Evolutionary conservation across 2,329 filamentous ascomycete species (phyloP), one percentile per base, ranked within the genome.

Genomic region (Diaporthe sp.): DNA sequence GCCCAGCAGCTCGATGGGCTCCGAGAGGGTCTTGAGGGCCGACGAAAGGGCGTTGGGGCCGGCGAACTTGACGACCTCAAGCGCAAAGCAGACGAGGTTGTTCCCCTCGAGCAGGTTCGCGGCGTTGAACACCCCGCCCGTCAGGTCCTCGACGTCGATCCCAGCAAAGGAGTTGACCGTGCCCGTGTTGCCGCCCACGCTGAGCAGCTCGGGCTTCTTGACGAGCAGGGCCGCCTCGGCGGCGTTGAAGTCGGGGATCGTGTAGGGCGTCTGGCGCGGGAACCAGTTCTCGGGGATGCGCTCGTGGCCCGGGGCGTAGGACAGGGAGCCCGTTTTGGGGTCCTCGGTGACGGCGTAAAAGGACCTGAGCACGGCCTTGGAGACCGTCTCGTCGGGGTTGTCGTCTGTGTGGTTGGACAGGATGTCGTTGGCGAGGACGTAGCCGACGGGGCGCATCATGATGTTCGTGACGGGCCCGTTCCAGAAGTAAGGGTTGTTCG

Each of bases 221-320:
- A 37, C 10, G 42, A 67, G 61, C 19, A 67, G 42, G 19, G 76
- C 46, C 55, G 42, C 57, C 70, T 61, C 57, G 57, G 53, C 70
- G 44, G 57, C 70, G 70, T 72, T 72, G 77, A 81, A 76, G 75
- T 80, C 81, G 9, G 77, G 76, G 37, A 83, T 80, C 17, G 79
- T 81, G 80, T 85, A 85, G 31, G 75, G 58, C 25, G 76, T 37
- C 68, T 76, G 76, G 69, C 81, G 80, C 22, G 79, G 77, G 77
- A 82, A 83, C 81, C 81, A 83, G 78, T 87, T 85, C 51, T 85
- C 80, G 3, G 86, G 86, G 74, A 87, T 85, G 9, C 81, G 79
- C 77, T 87, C 85, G 58, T 83, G 74, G 39, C 84, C 85, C 12
- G 77, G 78, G 3, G 78, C 80, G 78, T 82, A 83, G 7, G 69